phyloP scores from a whole-genome alignment of 129 eudicot species.

The Centrapalus pauciflorus region DNA sequence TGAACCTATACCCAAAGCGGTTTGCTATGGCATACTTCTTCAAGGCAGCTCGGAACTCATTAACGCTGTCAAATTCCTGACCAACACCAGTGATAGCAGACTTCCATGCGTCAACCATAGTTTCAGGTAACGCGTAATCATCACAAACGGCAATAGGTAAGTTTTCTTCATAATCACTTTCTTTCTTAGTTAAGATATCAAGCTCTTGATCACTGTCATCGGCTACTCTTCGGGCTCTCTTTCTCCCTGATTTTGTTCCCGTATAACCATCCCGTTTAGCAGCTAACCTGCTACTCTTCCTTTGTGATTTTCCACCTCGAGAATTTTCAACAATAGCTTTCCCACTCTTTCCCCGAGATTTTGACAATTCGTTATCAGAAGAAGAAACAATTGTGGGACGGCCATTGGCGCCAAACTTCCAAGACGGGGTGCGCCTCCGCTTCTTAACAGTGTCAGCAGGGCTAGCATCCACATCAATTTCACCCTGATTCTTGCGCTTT shows the following conservation, averaged over 20 bases:
- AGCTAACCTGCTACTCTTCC: slow-evolving; percentile 31
- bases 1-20: slow-evolving; percentile 50
- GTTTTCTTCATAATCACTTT: slow-evolving; percentile 20
- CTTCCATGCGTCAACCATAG: slow-evolving; percentile 47
- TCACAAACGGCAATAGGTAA: slow-evolving; percentile 8
- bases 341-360: slow-evolving; percentile 20
- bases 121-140: slow-evolving; percentile 35
- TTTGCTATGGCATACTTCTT: slow-evolving; percentile 66
- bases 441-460: slow-evolving; percentile 72
- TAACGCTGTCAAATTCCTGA: slow-evolving; percentile 57
- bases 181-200: not conserved
- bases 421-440: slow-evolving; percentile 60
- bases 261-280: slow-evolving; percentile 29
- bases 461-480: slow-evolving; percentile 31
- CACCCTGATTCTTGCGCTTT: slow-evolving; percentile 12
- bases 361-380: slow-evolving; percentile 31
- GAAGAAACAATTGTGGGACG: slow-evolving; percentile 45
- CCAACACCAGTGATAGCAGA: slow-evolving; percentile 61
- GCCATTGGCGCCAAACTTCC: slow-evolving; percentile 65
- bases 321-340: slow-evolving; percentile 2
- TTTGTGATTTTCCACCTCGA: slow-evolving; percentile 20
- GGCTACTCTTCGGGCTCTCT: slow-evolving; percentile 7
- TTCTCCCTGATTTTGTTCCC: slow-evolving; percentile 18
- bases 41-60: slow-evolving; percentile 61
- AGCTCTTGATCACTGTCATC: slow-evolving; percentile 25